A percentile compares a stretch with the other conserved stretches of the same genome.
These are phyloP conservation scores for Blastomyces parvus DNA, from an alignment of 2,329 filamentous ascomycete species.

Conservation along the genomic window DNA sequence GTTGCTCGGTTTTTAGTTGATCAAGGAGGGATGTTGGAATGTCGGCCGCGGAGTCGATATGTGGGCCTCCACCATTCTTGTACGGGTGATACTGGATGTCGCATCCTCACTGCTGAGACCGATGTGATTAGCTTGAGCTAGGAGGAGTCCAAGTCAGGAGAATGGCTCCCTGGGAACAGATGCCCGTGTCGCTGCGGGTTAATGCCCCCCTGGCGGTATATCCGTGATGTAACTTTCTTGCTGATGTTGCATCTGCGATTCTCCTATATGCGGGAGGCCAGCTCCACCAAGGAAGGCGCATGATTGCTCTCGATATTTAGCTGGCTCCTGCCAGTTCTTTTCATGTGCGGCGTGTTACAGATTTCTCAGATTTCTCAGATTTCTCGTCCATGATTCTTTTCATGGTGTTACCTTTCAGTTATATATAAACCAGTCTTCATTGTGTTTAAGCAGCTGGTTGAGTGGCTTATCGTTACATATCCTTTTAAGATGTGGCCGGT, in stretches of 20 bases:
- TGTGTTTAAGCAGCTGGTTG: background rate
- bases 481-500: background rate
- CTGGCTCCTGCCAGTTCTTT: background rate
- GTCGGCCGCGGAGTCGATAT: background rate
- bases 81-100: background rate
- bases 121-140: background rate
- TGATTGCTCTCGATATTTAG: background rate
- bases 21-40: background rate
- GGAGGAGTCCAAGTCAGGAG: background rate
- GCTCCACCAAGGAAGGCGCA: background rate
- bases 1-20: background rate
- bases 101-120: background rate
- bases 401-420: background rate
- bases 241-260: background rate
- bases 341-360: background rate
- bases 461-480: background rate
- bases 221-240: background rate
- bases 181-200: background rate
- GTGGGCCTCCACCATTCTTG: background rate
- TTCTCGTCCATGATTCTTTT: background rate
- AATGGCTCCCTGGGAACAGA: background rate
- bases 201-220: background rate
- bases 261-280: background rate
- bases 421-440: background rate
- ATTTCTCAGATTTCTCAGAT: background rate